Percentiles rank a stretch among this genome's conserved stretches.
Conservation (phyloP, 345 rosid genomes). For the Euphorbia pulcherrima region DNA sequence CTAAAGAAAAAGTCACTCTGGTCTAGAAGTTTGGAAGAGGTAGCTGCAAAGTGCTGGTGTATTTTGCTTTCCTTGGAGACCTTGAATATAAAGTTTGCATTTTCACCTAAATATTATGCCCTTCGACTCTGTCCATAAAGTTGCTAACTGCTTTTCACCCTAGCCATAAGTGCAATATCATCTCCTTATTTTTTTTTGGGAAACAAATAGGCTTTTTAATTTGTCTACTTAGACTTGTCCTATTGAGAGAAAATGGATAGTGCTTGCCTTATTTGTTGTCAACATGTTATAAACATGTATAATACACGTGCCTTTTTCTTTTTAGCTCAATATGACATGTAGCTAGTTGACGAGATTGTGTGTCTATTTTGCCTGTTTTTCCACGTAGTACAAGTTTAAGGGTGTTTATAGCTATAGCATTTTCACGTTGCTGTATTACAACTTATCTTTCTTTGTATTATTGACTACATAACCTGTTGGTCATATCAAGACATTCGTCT, state of each 20-base stretch:
- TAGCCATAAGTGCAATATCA: background rate
- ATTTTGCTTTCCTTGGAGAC: background rate
- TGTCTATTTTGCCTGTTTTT: background rate
- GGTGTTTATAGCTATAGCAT: background rate
- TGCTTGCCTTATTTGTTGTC: background rate
- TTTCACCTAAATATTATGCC: background rate
- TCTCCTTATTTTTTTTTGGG: background rate
- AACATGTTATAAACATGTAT: background rate
- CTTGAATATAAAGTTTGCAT: background rate
- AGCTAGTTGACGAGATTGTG: background rate
- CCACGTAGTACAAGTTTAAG: background rate
- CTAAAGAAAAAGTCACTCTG: slow-evolving; percentile 31
- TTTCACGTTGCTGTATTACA: background rate
- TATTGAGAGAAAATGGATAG: background rate
- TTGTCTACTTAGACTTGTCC: background rate
- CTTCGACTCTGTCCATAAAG: background rate
- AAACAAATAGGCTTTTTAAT: background rate
- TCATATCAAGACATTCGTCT: background rate
- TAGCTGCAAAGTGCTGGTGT: slow-evolving; percentile 10
- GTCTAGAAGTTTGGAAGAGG: slow-evolving; percentile 37
- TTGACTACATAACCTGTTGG: background rate
- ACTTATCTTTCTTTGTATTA: background rate
- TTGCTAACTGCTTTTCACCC: background rate
- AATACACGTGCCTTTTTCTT: background rate
- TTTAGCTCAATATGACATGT: background rate